Evolutionary conservation across 306 rosid species (phyloP).

Genomic region (Malus asiatica): DNA sequence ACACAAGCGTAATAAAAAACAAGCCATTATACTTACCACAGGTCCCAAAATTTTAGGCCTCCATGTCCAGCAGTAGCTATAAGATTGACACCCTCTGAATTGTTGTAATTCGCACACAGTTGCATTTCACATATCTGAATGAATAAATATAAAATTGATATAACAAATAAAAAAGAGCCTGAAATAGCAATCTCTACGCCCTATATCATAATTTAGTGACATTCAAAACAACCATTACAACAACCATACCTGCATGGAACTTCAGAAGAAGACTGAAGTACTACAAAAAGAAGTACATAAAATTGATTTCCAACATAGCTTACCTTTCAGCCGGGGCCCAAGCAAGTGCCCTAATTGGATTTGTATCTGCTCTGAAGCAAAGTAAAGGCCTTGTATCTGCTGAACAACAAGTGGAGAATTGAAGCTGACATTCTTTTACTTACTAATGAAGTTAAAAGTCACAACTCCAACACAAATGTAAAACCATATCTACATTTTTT

Average conservation of each 20-base stretch:
- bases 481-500: conserved; percentile 4
- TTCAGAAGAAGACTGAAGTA: background rate
- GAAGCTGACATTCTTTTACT: conserved; percentile 2
- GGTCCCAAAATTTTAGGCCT: conserved; percentile 91
- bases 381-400: conserved; percentile 81
- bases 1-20: background rate
- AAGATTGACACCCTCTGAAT: conserved; percentile 62
- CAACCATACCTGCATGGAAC: background rate
- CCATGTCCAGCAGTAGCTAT: conserved; percentile 84
- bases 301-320: conserved; percentile 14
- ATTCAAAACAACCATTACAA: background rate
- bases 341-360: conserved; percentile 79
- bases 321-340: conserved; percentile 91
- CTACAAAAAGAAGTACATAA: background rate
- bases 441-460: conserved; percentile 5
- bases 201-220: background rate
- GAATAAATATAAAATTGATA: background rate
- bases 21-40: conserved; percentile 42
- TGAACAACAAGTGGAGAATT: conserved; percentile 20
- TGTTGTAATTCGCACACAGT: conserved; percentile 31
- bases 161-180: background rate
- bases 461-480: conserved; percentile 8
- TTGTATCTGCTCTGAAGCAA: conserved; percentile 73
- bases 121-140: background rate
- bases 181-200: background rate